Evolutionary conservation across 2,329 filamentous ascomycete species (phyloP), one percentile per base, ranked within the genome.

Genomic region (Stagonosporopsis tanaceti): DNA sequence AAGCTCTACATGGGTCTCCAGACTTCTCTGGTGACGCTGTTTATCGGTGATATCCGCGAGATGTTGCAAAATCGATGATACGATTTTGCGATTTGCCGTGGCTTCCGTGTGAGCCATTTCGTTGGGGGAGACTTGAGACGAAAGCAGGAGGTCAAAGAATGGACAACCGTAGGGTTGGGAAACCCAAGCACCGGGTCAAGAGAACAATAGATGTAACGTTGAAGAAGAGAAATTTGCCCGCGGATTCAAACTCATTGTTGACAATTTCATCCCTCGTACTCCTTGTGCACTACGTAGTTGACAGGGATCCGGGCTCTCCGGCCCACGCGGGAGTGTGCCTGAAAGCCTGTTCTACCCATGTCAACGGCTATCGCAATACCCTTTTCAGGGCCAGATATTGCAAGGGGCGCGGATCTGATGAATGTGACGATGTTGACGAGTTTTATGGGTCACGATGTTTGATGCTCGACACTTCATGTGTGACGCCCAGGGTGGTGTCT

Each of bases 31-130:
- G 46, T 67, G 53, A 38, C 72, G 64, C 32, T 69, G 65, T 53
- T 67, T 72, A 54, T 73, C 71, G 34, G 63, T 71, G 64, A 69
- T 71, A 40, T 68, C 62, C 9, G 70, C 71, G n/a, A 74, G 63
- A 41, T 70, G 65, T 20, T 65, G 57, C 22, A 74, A 59, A 24
- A 74, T 61, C 25, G 47, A 60, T 7, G 66, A 66, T 3, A 75
- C 65, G 24, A 76, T 64, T 35, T 61, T 63, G 54, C 59, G 63
- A 53, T 71, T 57, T 37, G 65, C 57, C 53, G 69, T 53, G 8
- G 66, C 67, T 53, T 47, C 50, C 20, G 61, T 42, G 34, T 63
- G 56, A 15, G 73, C 65, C 70, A 74, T 74, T 41, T 32, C 60
- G 59, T 57, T 47, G 58, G 47, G 47, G 42, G 54, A 25, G 24